Evolutionary conservation across 139 green algal genomes (phyloP).

Genomic region (Dunaliella primolecta): DNA sequence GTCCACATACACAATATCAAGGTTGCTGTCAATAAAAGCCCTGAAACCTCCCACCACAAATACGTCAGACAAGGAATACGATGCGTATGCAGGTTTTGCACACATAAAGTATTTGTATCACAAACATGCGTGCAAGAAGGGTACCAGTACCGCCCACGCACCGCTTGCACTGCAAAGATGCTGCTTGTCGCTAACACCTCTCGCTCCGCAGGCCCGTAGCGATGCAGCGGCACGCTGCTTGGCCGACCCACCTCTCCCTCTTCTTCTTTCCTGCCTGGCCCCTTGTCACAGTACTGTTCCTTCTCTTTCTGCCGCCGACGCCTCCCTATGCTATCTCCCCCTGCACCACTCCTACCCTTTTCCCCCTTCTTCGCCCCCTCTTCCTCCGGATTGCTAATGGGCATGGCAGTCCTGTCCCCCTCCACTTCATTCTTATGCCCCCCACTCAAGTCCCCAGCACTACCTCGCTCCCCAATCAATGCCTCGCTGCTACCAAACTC

Average conservation of each 20-base stretch:
- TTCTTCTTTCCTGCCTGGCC: neutral
- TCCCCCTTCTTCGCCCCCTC: neutral
- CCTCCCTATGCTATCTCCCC: neutral
- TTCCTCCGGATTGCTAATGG: too few relatives aligned
- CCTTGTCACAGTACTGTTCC: neutral
- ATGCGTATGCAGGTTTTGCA: neutral
- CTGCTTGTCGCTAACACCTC: conserved; percentile 22
- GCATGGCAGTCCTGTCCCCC: neutral
- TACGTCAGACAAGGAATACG: neutral
- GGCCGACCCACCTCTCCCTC: neutral
- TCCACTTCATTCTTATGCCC: too few relatives aligned
- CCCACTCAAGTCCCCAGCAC: too few relatives aligned
- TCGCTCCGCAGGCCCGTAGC: conserved; percentile 27
- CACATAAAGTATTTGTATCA: neutral
- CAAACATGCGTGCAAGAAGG: neutral
- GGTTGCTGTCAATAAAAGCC: neutral
- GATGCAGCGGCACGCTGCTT: neutral
- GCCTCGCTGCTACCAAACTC: neutral
- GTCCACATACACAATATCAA: neutral
- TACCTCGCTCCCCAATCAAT: too few relatives aligned
- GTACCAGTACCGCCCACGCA: too few relatives aligned
- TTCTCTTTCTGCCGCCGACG: neutral
- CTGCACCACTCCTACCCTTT: neutral
- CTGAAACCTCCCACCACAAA: neutral
- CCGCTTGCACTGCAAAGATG: conserved; percentile 45